Evolutionary conservation across 106 monocot genomes (phyloP).

Genomic region (Dactylorhiza incarnata): DNA sequence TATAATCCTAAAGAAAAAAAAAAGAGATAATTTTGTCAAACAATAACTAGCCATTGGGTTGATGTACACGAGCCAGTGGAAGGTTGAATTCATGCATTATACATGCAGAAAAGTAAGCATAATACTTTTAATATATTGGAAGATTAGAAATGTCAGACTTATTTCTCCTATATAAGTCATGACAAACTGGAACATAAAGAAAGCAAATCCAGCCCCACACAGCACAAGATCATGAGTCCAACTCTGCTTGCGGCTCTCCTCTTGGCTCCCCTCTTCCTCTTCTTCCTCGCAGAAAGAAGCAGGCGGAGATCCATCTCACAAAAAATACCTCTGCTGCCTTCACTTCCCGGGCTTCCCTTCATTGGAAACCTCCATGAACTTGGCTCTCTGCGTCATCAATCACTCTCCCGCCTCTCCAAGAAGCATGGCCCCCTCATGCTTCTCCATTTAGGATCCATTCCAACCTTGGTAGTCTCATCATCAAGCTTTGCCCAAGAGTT

Average conservation of each 20-base stretch:
- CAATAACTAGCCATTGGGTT: too few relatives aligned
- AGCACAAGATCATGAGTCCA: too few relatives aligned
- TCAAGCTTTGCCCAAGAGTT: conserved; percentile 4
- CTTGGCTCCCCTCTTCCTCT: conserved; percentile 1
- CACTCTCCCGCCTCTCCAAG: neutral
- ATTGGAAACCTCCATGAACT: conserved; percentile 18
- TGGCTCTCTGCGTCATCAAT: neutral
- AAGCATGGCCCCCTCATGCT: conserved; percentile 21
- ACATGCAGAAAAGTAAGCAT: too few relatives aligned
- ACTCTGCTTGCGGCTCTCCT: neutral
- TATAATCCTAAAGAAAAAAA: too few relatives aligned
- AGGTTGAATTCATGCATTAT: too few relatives aligned
- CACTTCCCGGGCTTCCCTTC: conserved; percentile 7
- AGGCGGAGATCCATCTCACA: neutral
- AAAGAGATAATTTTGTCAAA: too few relatives aligned
- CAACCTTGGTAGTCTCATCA: conserved; percentile 18
- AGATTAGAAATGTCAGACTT: too few relatives aligned
- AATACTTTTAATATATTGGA: too few relatives aligned
- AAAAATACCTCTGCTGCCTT: neutral
- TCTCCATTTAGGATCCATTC: conserved; percentile 11
- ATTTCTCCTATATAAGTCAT: too few relatives aligned
- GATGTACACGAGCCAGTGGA: too few relatives aligned
- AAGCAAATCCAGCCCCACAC: too few relatives aligned
- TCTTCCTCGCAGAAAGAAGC: neutral
- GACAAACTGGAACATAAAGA: too few relatives aligned